A percentile compares a stretch with the other conserved stretches of the same genome.
Evolutionary conservation across 2,329 filamentous ascomycete genomes (phyloP).

Genomic region (Ascochyta rabiei): DNA sequence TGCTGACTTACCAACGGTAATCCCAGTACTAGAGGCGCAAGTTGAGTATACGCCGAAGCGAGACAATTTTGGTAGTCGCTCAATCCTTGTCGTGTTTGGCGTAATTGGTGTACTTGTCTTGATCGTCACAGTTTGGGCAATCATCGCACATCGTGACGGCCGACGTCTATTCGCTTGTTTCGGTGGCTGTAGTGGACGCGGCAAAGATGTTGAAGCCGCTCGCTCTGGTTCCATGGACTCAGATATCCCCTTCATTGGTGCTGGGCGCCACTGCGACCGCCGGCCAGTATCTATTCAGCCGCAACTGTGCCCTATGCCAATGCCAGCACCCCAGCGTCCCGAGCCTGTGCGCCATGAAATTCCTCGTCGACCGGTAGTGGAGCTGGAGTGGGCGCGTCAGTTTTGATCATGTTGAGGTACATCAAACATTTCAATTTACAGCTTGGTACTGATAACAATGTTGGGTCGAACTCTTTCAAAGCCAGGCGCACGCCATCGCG

Average conservation of each 20-base stretch:
- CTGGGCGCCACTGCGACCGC: not conserved
- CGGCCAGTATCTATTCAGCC: not conserved
- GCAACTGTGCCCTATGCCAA: not conserved
- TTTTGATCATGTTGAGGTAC: too few relatives aligned
- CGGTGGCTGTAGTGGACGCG: not conserved
- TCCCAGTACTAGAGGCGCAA: not conserved
- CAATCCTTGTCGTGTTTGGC: not conserved
- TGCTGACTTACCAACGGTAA: not conserved
- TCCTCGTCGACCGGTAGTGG: not conserved
- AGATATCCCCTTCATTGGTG: not conserved
- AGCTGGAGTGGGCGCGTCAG: not conserved
- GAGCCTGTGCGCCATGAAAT: not conserved
- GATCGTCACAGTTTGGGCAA: not conserved
- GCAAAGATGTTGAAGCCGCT: not conserved
- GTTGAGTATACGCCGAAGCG: not conserved
- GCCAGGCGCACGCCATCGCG: too few relatives aligned
- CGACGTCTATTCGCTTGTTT: not conserved
- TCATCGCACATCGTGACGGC: conserved; percentile 2
- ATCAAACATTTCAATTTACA: too few relatives aligned
- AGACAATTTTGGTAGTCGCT: not conserved
- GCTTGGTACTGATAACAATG: too few relatives aligned
- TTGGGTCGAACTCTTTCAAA: too few relatives aligned
- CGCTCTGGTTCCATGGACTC: not conserved
- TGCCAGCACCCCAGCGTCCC: not conserved
- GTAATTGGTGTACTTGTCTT: not conserved